Evolutionary conservation across 2,329 filamentous ascomycete genomes (phyloP).

Genomic region (Colletotrichum caudatum): DNA sequence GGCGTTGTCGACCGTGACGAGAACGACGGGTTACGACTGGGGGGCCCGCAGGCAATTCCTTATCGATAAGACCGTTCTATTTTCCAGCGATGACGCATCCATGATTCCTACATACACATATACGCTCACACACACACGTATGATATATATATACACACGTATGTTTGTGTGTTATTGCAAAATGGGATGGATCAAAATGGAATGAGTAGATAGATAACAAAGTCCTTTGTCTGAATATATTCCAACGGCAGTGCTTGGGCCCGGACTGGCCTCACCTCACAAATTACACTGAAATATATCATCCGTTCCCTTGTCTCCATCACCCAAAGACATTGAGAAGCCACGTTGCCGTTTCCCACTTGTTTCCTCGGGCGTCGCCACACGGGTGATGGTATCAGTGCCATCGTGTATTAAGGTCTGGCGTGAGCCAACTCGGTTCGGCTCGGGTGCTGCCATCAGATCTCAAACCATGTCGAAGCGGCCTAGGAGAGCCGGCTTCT

Average conservation of each 20-base stretch:
- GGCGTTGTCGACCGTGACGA: not conserved
- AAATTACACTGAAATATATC: not conserved
- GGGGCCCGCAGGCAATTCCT: not conserved
- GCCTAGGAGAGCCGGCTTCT: conserved; percentile 15
- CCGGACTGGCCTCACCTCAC: not conserved
- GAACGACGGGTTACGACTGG: not conserved
- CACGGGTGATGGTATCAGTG: not conserved
- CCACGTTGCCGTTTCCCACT: not conserved
- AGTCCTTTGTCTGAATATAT: not conserved
- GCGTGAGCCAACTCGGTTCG: not conserved
- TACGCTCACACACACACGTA: too few relatives aligned
- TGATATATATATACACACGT: too few relatives aligned
- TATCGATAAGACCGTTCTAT: conserved; percentile 28
- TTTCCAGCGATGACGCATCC: conserved; percentile 33
- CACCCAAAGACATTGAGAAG: not conserved
- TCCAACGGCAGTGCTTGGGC: not conserved
- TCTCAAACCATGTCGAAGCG: not conserved
- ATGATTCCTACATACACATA: conserved; percentile 6
- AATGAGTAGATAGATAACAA: not conserved
- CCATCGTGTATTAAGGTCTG: not conserved
- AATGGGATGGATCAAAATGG: not conserved
- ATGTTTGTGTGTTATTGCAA: too few relatives aligned
- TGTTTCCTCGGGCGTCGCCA: not conserved
- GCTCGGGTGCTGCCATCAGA: not conserved
- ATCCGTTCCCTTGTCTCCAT: not conserved